Evolutionary conservation across 768 basidiomycete species (phyloP).

Genomic region (Crepidotus variabilis): DNA sequence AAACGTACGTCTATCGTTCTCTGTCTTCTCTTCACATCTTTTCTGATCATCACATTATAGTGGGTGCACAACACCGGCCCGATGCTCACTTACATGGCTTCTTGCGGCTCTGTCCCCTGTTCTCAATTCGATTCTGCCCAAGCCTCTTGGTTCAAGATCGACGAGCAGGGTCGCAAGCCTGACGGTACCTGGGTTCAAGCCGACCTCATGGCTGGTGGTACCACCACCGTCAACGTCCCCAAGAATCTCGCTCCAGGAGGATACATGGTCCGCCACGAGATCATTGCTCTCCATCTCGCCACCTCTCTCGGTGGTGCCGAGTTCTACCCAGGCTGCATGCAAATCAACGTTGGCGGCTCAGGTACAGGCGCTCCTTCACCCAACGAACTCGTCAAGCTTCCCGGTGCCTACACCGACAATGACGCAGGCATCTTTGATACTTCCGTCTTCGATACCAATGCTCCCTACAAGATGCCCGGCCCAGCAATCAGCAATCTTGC

Average conservation of each 20-base stretch:
- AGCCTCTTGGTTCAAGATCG: conserved; percentile 76
- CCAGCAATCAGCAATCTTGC: neutral
- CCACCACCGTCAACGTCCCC: conserved; percentile 42
- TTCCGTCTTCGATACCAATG: conserved; percentile 29
- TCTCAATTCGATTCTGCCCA: conserved; percentile 52
- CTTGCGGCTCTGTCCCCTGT: conserved; percentile 55
- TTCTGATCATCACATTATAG: conserved; percentile 17
- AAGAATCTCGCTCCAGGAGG: conserved; percentile 57
- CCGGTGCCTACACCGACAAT: conserved; percentile 67
- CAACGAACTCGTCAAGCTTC: conserved; percentile 57
- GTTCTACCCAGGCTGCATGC: conserved; percentile 74
- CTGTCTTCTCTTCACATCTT: conserved; percentile 1
- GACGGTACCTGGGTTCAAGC: conserved; percentile 48
- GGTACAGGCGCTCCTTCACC: conserved; percentile 42
- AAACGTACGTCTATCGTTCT: conserved; percentile 22
- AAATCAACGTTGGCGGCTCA: conserved; percentile 52
- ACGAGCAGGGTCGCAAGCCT: conserved; percentile 43
- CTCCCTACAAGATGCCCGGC: conserved; percentile 20
- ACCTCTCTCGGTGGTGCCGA: conserved; percentile 60
- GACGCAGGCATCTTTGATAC: conserved; percentile 70
- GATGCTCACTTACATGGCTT: conserved; percentile 71
- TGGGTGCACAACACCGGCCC: conserved; percentile 62
- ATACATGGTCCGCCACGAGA: conserved; percentile 77
- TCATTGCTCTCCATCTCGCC: conserved; percentile 73
- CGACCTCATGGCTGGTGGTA: conserved; percentile 40